Evolutionary conservation across 495 filamentous ascomycete species (phyloP).

Genomic region (Neurospora terricola): DNA sequence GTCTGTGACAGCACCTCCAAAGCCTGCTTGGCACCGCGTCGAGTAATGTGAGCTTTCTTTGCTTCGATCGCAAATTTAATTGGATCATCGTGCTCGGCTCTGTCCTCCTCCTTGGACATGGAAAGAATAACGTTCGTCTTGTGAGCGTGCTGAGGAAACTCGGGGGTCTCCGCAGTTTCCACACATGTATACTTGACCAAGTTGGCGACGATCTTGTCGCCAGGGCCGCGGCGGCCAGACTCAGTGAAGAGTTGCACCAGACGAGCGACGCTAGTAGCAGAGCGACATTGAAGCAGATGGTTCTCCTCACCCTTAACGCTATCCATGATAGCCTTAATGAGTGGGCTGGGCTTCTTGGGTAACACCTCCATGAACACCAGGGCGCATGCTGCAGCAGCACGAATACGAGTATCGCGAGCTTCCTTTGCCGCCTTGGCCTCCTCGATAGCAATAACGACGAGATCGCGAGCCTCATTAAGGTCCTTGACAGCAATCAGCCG

Average conservation of each 20-base stretch:
- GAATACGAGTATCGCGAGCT: slow-evolving; percentile 74
- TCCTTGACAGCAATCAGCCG: slow-evolving; percentile 67
- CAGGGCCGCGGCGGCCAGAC: slow-evolving; percentile 63
- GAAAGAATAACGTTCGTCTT: slow-evolving; percentile 76
- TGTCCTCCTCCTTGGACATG: slow-evolving; percentile 91
- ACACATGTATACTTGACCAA: slow-evolving; percentile 94
- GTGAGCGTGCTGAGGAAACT: slow-evolving; percentile 68
- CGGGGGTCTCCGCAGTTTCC: slow-evolving; percentile 93
- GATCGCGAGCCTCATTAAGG: slow-evolving; percentile 61
- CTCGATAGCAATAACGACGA: slow-evolving; percentile 58
- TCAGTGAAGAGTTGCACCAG: slow-evolving; percentile 80
- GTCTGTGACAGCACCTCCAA: slow-evolving; percentile 74
- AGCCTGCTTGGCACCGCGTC: slow-evolving; percentile 88
- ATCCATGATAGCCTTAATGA: slow-evolving; percentile 97
- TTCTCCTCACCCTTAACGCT: slow-evolving; percentile 95
- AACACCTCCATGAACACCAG: slow-evolving; percentile 74
- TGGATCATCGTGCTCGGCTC: slow-evolving; percentile 83
- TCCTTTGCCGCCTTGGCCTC: slow-evolving; percentile 71
- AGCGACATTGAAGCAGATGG: slow-evolving; percentile 77
- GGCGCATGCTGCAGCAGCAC: slow-evolving; percentile 77
- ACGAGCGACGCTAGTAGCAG: slow-evolving; percentile 67
- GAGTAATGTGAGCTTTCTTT: slow-evolving; percentile 74
- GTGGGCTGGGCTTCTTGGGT: slow-evolving; percentile 79
- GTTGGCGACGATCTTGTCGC: slow-evolving; percentile 89
- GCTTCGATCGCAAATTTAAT: slow-evolving; percentile 80